Conservation (phyloP, 352 stramenopile genomes). For the Aphanomyces stellatus region DNA sequence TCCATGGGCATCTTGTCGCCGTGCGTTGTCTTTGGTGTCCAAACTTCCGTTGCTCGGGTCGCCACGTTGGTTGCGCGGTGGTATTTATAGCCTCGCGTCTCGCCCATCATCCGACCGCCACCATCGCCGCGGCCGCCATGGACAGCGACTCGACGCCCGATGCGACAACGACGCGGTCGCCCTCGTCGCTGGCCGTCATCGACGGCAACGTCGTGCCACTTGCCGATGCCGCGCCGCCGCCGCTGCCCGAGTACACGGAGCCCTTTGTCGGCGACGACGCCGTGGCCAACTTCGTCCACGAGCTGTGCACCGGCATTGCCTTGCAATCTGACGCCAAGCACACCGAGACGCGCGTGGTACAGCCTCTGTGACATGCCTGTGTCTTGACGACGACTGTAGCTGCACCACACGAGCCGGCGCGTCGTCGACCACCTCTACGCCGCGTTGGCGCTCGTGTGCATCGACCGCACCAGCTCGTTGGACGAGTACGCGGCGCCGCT, state of each 20-base stretch:
- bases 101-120: too few species aligned
- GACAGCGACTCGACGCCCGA: too few species aligned
- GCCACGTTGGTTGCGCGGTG: too few species aligned
- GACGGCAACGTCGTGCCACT: not conserved
- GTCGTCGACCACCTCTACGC: conserved; percentile 9
- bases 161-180: too few species aligned
- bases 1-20: too few species aligned
- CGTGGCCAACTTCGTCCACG: not conserved
- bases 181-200: too few species aligned
- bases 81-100: too few species aligned
- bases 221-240: not conserved
- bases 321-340: not conserved
- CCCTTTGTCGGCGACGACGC: not conserved
- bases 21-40: too few species aligned
- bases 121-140: too few species aligned
- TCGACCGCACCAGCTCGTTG: not conserved
- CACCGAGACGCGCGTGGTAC: not conserved
- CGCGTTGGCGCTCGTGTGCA: not conserved
- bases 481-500: not conserved
- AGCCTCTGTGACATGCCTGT: too few species aligned
- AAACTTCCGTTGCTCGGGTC: too few species aligned
- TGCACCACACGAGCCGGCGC: not conserved
- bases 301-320: not conserved
- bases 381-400: too few species aligned
- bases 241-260: not conserved